A percentile compares a stretch with the other conserved stretches of the same genome.
Conservation (phyloP, 345 rosid genomes). For the Eucalyptus polybractea region DNA sequence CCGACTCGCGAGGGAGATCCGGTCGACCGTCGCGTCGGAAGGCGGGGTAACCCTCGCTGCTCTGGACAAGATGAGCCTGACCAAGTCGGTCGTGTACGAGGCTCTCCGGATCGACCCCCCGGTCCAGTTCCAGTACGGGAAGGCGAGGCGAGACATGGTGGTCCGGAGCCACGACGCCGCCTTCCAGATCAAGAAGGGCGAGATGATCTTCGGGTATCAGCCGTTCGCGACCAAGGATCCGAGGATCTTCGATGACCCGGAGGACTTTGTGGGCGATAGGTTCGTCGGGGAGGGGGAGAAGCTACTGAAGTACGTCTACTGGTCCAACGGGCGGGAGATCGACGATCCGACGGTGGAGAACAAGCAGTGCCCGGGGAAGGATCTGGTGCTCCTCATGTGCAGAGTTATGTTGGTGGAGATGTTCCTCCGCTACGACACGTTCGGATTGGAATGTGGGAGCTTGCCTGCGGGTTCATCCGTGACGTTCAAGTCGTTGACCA, state of each 20-base stretch:
- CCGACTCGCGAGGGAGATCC: conserved; percentile 19
- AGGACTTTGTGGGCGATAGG: conserved; percentile 23
- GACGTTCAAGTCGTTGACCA: conserved; percentile 28
- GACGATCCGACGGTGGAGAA: conserved; percentile 21
- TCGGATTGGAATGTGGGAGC: conserved; percentile 1
- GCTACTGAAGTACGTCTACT: conserved; percentile 30
- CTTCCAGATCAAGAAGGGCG: conserved; percentile 30
- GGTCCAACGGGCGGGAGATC: conserved; percentile 41
- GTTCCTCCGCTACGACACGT: conserved; percentile 40
- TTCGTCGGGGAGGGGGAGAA: conserved; percentile 27
- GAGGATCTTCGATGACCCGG: conserved; percentile 15
- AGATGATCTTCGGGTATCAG: conserved; percentile 41
- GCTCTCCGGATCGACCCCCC: conserved; percentile 28
- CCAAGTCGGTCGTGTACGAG: conserved; percentile 37
- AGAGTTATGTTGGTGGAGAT: conserved; percentile 31
- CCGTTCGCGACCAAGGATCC: conserved; percentile 34
- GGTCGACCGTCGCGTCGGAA: conserved; percentile 2
- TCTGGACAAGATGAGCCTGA: conserved; percentile 23
- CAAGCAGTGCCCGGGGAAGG: conserved; percentile 44
- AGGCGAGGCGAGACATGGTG: conserved; percentile 23
- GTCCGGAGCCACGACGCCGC: conserved; percentile 29
- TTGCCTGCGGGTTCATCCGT: conserved; percentile 2
- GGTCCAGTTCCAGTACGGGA: conserved; percentile 31
- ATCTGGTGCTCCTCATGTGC: conserved; percentile 26
- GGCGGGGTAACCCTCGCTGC: conserved; percentile 14